A percentile compares a stretch with the other conserved stretches of the same genome.
Conservation (phyloP, 1,284 basidiomycete species). For the Cryptococcus sp. region DNA sequence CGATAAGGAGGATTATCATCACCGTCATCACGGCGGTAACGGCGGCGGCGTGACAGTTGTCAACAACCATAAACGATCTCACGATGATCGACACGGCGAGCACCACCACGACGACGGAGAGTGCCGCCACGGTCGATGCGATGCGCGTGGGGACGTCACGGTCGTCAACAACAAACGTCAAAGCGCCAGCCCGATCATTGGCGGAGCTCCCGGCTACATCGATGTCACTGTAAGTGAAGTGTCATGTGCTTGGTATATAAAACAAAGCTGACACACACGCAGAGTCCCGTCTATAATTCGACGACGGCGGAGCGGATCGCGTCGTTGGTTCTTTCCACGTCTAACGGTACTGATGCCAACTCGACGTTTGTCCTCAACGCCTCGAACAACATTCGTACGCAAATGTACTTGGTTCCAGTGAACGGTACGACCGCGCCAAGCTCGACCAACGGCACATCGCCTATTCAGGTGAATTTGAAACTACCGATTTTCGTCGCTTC, state of each 20-base stretch:
- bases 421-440: slow-evolving; percentile 17
- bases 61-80: slow-evolving; percentile 5
- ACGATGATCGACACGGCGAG: slow-evolving; percentile 8
- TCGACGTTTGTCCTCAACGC: slow-evolving; percentile 60
- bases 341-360: slow-evolving; percentile 39
- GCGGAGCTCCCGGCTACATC: slow-evolving; percentile 41
- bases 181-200: slow-evolving; percentile 18
- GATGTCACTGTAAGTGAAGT: slow-evolving; percentile 31
- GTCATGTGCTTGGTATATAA: neutral
- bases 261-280: neutral
- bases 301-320: slow-evolving; percentile 54
- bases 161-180: slow-evolving; percentile 15
- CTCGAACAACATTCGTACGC: slow-evolving; percentile 59
- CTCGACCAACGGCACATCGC: slow-evolving; percentile 25
- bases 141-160: slow-evolving; percentile 10
- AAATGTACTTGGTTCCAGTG: slow-evolving; percentile 57
- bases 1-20: neutral
- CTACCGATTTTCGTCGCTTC: slow-evolving; percentile 56
- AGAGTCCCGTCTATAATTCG: slow-evolving; percentile 38
- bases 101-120: slow-evolving; percentile 10
- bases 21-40: slow-evolving; percentile 6
- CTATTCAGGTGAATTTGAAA: slow-evolving; percentile 56
- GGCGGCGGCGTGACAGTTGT: slow-evolving; percentile 10
- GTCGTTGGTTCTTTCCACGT: slow-evolving; percentile 56
- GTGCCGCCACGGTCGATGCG: slow-evolving; percentile 16